These are phyloP conservation scores for Adenanthera pavonina DNA, from an alignment of 306 rosid genomes.

Conservation along the genomic window DNA sequence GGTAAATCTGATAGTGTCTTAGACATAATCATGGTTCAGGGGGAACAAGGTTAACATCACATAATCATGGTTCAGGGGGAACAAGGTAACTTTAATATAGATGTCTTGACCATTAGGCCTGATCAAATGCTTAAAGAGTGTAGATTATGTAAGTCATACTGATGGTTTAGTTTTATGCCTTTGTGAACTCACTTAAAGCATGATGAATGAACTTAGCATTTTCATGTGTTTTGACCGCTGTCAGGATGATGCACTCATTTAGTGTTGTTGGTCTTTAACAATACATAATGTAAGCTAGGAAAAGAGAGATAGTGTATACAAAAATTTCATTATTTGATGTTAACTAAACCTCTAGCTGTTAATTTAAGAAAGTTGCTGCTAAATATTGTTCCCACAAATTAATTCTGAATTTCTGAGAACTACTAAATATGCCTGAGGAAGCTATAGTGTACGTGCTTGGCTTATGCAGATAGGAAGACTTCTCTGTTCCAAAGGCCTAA, in stretches of 20 bases:
- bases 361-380: background rate
- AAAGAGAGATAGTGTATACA: background rate
- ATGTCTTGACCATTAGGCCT: background rate
- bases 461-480: background rate
- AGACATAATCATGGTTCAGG: background rate
- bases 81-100: background rate
- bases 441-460: background rate
- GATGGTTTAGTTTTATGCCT: background rate
- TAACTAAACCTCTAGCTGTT: background rate
- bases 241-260: background rate
- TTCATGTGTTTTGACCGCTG: background rate
- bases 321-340: background rate
- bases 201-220: background rate
- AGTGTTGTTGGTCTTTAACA: constrained; percentile 17
- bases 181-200: constrained; percentile 1
- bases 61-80: no score
- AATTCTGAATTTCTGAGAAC: background rate
- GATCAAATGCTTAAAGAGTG: constrained; percentile 18
- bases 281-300: background rate
- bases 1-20: constrained; percentile 9
- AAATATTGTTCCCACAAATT: background rate
- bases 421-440: background rate
- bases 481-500: background rate
- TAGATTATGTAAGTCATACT: background rate
- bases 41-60: no score